Evolutionary conservation across 1,139 yeast genomes (phyloP).

Genomic region (Wickerhamomyces sp.): DNA sequence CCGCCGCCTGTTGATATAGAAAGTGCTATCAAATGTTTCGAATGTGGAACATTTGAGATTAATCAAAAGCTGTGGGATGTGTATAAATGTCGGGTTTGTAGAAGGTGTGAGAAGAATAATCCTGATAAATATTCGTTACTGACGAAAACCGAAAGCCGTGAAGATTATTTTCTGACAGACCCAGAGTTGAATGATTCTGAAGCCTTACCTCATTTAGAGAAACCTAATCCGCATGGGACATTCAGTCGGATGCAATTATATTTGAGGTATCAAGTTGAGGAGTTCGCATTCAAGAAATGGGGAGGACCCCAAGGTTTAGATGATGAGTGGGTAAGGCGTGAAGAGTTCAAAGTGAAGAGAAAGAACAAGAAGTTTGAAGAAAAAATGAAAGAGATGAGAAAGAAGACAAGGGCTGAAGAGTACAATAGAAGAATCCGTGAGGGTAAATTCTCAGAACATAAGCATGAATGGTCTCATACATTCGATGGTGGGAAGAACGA

Average conservation of each 20-base stretch:
- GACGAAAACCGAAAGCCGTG: constrained; percentile 93
- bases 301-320: constrained; percentile 86
- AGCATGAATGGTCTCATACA: constrained; percentile 76
- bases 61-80: constrained; percentile 68
- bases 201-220: constrained; percentile 72
- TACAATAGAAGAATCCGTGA: constrained; percentile 66
- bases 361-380: constrained; percentile 76
- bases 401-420: constrained; percentile 89
- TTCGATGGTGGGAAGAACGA: constrained; percentile 34
- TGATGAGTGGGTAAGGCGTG: constrained; percentile 86
- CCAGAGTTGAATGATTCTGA: constrained; percentile 77
- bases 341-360: constrained; percentile 62
- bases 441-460: constrained; percentile 48
- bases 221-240: constrained; percentile 89
- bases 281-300: constrained; percentile 92
- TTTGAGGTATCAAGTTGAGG: constrained; percentile 85
- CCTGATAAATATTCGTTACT: constrained; percentile 89
- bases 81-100: constrained; percentile 74
- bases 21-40: constrained; percentile 73
- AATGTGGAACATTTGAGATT: constrained; percentile 73
- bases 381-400: constrained; percentile 79
- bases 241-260: constrained; percentile 92
- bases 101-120: constrained; percentile 59
- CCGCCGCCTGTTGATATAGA: constrained; percentile 72
- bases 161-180: constrained; percentile 88